phyloP scores from a whole-genome alignment of 192 early-diverging fungal species.

The Chytriomyces sp. region DNA sequence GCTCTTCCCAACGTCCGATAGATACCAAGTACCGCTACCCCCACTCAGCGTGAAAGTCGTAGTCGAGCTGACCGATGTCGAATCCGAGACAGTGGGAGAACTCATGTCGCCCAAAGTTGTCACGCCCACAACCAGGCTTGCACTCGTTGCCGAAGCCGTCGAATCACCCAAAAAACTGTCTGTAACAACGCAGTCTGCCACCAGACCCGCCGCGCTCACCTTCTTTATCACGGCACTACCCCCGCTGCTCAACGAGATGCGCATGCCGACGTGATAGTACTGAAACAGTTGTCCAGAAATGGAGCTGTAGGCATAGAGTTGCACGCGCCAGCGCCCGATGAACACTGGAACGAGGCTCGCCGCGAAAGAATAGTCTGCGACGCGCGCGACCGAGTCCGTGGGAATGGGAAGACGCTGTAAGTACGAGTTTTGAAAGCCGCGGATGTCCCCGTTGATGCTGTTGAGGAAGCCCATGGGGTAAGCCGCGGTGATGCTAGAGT shows the following conservation, averaged over 20 bases:
- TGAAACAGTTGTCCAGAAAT: background rate
- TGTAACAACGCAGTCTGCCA: constrained; percentile 17
- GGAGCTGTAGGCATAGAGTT: constrained; percentile 2
- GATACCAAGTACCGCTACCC: constrained; percentile 3
- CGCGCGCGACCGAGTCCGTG: background rate
- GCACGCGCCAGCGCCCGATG: constrained; percentile 17
- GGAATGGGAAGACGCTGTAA: background rate
- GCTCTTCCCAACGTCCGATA: constrained; percentile 24
- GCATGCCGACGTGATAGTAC: constrained; percentile 18
- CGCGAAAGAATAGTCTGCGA: constrained; percentile 18
- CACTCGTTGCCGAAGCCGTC: background rate
- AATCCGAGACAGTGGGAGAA: constrained; percentile 2
- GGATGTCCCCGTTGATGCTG: constrained; percentile 8
- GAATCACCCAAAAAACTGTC: background rate
- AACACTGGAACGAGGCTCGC: constrained; percentile 20
- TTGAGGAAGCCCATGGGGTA: constrained; percentile 30
- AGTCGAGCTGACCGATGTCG: background rate
- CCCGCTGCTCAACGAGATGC: background rate
- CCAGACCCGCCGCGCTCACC: constrained; percentile 12
- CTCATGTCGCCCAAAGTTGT: background rate
- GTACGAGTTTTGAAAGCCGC: background rate
- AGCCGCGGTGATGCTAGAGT: background rate
- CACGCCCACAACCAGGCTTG: background rate
- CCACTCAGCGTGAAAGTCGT: background rate
- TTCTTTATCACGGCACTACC: constrained; percentile 14